A percentile compares a stretch with the other conserved stretches of the same genome.
phyloP scores from a whole-genome alignment of 2,329 filamentous ascomycete species.

The Cladosporium sp. region DNA sequence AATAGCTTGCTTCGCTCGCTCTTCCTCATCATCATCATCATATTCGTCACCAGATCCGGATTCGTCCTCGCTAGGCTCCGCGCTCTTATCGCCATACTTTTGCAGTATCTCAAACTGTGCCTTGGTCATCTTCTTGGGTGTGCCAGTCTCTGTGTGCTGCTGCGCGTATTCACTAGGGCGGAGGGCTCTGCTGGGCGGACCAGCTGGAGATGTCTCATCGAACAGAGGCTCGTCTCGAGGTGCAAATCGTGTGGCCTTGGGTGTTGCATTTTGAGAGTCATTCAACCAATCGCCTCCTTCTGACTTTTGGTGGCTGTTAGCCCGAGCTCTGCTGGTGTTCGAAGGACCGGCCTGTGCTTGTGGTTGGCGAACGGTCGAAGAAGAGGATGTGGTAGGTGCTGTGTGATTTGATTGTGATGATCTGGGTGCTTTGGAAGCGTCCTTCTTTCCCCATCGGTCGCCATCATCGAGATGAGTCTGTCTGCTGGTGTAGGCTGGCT shows the following conservation, averaged over 20 bases:
- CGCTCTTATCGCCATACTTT: conserved; percentile 58
- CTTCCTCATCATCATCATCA: conserved; percentile 75
- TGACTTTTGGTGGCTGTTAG: conserved; percentile 31
- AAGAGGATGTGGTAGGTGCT: conserved; percentile 20
- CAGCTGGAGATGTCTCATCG: conserved; percentile 35
- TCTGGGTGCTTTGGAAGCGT: conserved; percentile 28
- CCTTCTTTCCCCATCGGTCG: conserved; percentile 32
- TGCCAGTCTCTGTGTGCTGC: conserved; percentile 28
- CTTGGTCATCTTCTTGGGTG: conserved; percentile 79
- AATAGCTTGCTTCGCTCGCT: conserved; percentile 71
- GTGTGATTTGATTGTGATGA: conserved; percentile 17
- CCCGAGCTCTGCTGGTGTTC: conserved; percentile 24
- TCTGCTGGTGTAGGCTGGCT: conserved; percentile 28
- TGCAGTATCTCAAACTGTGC: conserved; percentile 82
- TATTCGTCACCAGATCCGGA: conserved; percentile 61
- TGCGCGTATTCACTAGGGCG: conserved; percentile 28
- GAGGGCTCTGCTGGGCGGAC: conserved; percentile 37
- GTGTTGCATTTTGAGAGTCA: conserved; percentile 32
- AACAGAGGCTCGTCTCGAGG: conserved; percentile 32
- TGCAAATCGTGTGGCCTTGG: conserved; percentile 25
- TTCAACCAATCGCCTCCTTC: conserved; percentile 24
- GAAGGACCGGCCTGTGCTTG: not conserved
- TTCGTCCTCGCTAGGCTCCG: conserved; percentile 39
- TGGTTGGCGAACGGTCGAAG: conserved; percentile 11
- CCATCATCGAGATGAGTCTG: conserved; percentile 35